Evolutionary conservation across 106 monocot species (phyloP), one percentile per base, ranked within the genome.

Genomic region (Cymbidium sinense): DNA sequence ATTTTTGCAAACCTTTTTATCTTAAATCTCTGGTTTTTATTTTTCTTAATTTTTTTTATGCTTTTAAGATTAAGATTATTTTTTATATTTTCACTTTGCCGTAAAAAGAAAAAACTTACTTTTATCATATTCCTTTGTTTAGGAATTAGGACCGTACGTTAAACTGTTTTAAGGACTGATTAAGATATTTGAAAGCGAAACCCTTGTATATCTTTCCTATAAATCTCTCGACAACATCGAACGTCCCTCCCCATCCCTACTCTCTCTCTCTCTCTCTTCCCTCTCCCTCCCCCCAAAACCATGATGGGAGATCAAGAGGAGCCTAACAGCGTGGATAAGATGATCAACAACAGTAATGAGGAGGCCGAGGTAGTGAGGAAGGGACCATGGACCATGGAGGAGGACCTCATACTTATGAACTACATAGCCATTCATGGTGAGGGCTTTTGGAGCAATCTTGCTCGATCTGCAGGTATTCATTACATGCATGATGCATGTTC

Each of bases 321-420:
- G 4, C 7, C 9, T 6, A 75, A 15, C 34, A 64, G 3, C 47
- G 50, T 50, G 25, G 77, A 82, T 6, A 82, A 82, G 82, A 82
- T 70, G 19, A 58, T 70, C 20, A 54, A 52, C 76, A 54, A 74
- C 79, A 65, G n/a, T n/a, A n/a, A 64, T 50, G 79, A 87, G 47
- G 85, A 85, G 64, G 77, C 76, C 18, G 90, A 87, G 78, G 87
- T 90, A 33, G 47, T 47, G 47, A 79, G 90, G 72, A 88, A 88
- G 74, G 91, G 91, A 10, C 88, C 91, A 75, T 91, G 91, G 91
- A 91, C 91, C 12, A 82, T 91, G 86, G 91, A 91, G 82, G 91
- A 91, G 81, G 91, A 91, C 61, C 77, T 91, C 71, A 88, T 91
- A 80, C 86, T 91, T 41, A 84, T 88, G n/a, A 91, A 88, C 86